These are phyloP conservation scores for Colletotrichum chrysophilum DNA, from an alignment of 2,329 filamentous ascomycete species.

Conservation along the genomic window DNA sequence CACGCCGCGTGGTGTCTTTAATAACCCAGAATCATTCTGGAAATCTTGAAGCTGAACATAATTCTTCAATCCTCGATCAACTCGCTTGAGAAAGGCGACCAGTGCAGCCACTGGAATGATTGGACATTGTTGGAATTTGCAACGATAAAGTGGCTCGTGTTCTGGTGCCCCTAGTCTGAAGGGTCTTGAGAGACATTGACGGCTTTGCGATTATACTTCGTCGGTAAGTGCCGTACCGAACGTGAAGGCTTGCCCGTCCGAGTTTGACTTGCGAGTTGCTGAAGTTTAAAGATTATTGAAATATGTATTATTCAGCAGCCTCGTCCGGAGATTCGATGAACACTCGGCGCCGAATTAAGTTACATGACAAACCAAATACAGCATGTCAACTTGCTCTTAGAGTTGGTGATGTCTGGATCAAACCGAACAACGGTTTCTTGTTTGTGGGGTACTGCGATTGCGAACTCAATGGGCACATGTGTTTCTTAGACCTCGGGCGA, in stretches of 20 bases:
- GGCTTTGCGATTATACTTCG: background rate
- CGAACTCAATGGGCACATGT: background rate
- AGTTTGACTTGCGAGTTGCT: background rate
- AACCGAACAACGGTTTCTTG: background rate
- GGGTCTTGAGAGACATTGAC: background rate
- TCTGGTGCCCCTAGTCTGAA: background rate
- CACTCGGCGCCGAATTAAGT: background rate
- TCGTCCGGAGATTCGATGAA: background rate
- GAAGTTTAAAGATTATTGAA: background rate
- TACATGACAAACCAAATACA: background rate
- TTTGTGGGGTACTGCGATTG: background rate
- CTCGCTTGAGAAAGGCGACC: too few species aligned
- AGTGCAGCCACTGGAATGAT: accelerated
- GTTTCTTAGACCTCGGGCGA: background rate
- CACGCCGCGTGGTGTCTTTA: background rate
- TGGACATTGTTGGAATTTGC: background rate
- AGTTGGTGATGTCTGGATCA: background rate
- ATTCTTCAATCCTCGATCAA: too few species aligned
- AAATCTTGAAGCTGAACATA: too few species aligned
- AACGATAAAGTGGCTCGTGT: background rate
- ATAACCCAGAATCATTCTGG: too few species aligned
- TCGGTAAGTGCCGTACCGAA: background rate
- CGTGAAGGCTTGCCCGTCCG: background rate
- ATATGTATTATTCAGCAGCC: background rate
- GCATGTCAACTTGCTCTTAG: background rate